phyloP scores from a whole-genome alignment of 2,329 filamentous ascomycete genomes.

The Cercospora sesami region DNA sequence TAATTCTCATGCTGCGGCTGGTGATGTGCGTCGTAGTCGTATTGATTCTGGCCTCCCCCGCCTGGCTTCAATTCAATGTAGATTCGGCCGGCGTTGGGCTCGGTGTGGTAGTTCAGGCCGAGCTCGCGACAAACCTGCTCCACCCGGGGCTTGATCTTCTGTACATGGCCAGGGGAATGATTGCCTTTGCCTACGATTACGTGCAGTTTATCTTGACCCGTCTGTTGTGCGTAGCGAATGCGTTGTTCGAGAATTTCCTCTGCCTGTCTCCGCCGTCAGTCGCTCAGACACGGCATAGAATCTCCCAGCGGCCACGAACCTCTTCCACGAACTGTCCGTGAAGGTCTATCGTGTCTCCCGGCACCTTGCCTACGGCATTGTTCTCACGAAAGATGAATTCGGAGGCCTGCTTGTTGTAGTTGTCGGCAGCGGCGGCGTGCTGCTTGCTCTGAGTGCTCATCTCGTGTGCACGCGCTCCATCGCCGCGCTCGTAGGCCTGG shows the following conservation, averaged over 20 bases:
- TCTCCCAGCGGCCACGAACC: neutral
- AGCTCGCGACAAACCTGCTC: constrained; percentile 81
- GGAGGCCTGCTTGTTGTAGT: constrained; percentile 86
- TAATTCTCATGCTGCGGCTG: constrained; percentile 41
- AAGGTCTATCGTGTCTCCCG: constrained; percentile 82
- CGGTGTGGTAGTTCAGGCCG: constrained; percentile 78
- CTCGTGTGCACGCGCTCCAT: constrained; percentile 79
- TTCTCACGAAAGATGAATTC: constrained; percentile 96
- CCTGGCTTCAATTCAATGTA: constrained; percentile 78
- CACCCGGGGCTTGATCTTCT: constrained; percentile 94
- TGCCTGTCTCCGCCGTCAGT: constrained; percentile 48
- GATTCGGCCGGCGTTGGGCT: constrained; percentile 86
- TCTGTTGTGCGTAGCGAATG: constrained; percentile 72
- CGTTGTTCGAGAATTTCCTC: constrained; percentile 85
- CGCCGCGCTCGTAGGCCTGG: constrained; percentile 78
- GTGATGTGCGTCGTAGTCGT: constrained; percentile 44
- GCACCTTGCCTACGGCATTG: constrained; percentile 74
- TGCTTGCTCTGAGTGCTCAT: constrained; percentile 81
- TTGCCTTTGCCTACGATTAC: constrained; percentile 97
- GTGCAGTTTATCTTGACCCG: constrained; percentile 79
- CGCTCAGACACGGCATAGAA: neutral
- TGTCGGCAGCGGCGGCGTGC: constrained; percentile 80
- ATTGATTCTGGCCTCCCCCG: constrained; percentile 50
- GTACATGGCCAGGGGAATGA: constrained; percentile 76
- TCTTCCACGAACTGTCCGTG: constrained; percentile 95